Evolutionary conservation across 495 filamentous ascomycete species (phyloP).

Genomic region (Trichocladium antarcticum): DNA sequence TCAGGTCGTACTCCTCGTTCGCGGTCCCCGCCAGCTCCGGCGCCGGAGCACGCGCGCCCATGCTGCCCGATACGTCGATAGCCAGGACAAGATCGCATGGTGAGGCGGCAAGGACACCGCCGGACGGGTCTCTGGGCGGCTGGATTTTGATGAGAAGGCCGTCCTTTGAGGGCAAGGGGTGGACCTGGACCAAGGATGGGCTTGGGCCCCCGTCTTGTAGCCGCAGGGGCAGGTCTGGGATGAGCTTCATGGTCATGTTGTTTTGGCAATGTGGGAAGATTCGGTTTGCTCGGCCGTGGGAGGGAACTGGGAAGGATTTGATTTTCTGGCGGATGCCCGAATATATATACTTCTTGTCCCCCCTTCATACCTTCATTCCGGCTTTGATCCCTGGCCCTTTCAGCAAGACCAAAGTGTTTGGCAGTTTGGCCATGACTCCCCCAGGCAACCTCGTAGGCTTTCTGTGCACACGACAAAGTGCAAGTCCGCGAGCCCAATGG

Average conservation of each 20-base stretch:
- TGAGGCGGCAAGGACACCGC: slow-evolving; percentile 18
- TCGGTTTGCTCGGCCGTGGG: no score
- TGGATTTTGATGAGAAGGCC: slow-evolving; percentile 31
- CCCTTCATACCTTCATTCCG: no score
- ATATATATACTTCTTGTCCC: no score
- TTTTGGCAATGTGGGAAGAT: no score
- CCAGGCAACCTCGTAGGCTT: slow-evolving; percentile 1
- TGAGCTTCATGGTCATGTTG: neutral
- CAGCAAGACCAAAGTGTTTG: no score
- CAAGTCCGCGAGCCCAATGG: no score
- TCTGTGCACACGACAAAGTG: neutral
- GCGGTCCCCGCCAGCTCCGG: slow-evolving; percentile 20
- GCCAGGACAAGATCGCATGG: slow-evolving; percentile 38
- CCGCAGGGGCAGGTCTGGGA: neutral
- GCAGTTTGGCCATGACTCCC: no score
- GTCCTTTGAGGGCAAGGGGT: slow-evolving; percentile 19
- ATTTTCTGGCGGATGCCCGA: no score
- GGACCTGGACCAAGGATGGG: slow-evolving; percentile 17
- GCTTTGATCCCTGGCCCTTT: no score
- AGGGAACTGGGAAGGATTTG: no score
- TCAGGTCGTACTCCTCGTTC: slow-evolving; percentile 27
- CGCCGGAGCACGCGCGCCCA: slow-evolving; percentile 25
- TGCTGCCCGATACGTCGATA: slow-evolving; percentile 38
- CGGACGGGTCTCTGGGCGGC: slow-evolving; percentile 24
- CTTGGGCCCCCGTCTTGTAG: no score